Evolutionary conservation across 2,329 filamentous ascomycete species (phyloP).

Genomic region (Colletotrichum tamarilloi): DNA sequence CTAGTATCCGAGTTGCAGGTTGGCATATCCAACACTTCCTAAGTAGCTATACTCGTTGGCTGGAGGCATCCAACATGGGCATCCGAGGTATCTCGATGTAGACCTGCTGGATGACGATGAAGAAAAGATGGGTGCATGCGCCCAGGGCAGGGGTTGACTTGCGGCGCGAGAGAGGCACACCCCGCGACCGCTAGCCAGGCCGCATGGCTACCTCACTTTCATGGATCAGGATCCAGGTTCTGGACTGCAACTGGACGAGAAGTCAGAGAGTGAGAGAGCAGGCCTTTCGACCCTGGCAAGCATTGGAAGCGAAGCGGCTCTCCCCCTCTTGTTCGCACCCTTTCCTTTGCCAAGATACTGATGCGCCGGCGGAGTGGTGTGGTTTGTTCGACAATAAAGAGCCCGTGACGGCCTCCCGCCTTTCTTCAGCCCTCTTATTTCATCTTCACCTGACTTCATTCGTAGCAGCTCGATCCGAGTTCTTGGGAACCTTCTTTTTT

Average conservation of each 20-base stretch:
- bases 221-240: slow-evolving; percentile 24
- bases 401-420: slow-evolving; percentile 32
- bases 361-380: slow-evolving; percentile 9
- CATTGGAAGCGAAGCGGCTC: no score
- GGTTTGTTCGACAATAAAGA: slow-evolving; percentile 29
- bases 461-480: slow-evolving; percentile 13
- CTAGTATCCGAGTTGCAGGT: slow-evolving; percentile 6
- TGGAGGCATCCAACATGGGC: slow-evolving; percentile 2
- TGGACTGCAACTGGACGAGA: slow-evolving; percentile 16
- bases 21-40: not conserved
- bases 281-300: slow-evolving; percentile 2
- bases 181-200: slow-evolving; percentile 31
- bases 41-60: slow-evolving; percentile 14
- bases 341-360: no score
- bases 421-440: slow-evolving; percentile 21
- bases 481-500: slow-evolving; percentile 14
- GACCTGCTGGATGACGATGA: not conserved
- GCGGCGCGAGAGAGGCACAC: slow-evolving; percentile 25
- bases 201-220: slow-evolving; percentile 10
- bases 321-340: not conserved
- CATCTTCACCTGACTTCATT: slow-evolving; percentile 30
- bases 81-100: slow-evolving; percentile 17
- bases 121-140: not conserved
- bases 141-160: slow-evolving; percentile 16
- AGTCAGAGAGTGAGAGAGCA: slow-evolving; percentile 3